Percentiles rank a stretch among this genome's conserved stretches.
Conservation (phyloP, 345 rosid genomes). For the Excoecaria cochinchinensis region DNA sequence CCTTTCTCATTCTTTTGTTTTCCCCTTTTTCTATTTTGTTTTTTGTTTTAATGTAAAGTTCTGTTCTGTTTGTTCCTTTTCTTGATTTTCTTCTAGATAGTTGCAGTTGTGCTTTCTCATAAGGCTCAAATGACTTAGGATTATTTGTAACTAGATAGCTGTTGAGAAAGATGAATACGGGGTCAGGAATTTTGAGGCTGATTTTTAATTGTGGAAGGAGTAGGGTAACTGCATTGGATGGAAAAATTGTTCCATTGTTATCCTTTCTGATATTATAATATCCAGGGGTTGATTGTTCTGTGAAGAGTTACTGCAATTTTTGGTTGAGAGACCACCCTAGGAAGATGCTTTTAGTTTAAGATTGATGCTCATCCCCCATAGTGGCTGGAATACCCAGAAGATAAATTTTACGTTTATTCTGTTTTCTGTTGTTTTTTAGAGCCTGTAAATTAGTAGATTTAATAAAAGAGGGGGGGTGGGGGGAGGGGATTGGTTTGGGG, state of each 20-base stretch:
- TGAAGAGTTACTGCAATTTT: background rate
- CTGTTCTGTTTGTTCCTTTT: background rate
- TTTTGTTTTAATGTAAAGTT: background rate
- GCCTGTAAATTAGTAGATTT: too few species aligned
- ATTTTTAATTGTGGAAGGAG: background rate
- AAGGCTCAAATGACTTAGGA: background rate
- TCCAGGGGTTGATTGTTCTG: background rate
- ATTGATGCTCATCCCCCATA: background rate
- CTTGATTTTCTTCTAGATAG: background rate
- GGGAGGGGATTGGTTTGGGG: too few species aligned
- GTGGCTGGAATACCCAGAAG: background rate
- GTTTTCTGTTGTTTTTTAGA: background rate
- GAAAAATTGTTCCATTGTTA: background rate
- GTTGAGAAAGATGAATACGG: background rate
- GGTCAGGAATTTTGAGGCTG: background rate
- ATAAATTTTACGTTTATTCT: background rate
- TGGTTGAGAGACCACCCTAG: background rate
- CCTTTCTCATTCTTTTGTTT: slow-evolving; percentile 13
- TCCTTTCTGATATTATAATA: background rate
- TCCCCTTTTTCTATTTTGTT: background rate
- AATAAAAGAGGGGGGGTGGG: too few species aligned
- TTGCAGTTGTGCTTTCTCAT: background rate
- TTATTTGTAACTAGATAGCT: background rate
- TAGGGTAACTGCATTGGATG: background rate
- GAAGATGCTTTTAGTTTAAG: background rate